These are phyloP conservation scores for Aspergillus incahuasiensis DNA, from an alignment of 495 filamentous ascomycete species.

Conservation along the genomic window DNA sequence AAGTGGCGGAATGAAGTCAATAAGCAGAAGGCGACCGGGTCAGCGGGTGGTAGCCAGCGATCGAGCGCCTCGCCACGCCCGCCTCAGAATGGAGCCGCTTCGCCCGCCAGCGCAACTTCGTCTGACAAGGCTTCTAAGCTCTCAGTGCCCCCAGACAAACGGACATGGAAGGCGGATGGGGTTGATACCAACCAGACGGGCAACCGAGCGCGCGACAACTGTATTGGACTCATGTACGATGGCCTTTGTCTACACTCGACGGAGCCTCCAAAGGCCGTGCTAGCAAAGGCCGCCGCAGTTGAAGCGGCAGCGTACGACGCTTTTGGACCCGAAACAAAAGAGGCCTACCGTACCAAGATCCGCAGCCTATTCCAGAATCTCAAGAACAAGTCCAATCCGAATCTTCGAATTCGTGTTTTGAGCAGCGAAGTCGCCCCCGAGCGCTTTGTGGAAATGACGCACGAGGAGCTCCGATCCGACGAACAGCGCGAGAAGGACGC, in stretches of 20 bases:
- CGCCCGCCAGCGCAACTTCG: slow-evolving; percentile 37
- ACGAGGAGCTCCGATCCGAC: slow-evolving; percentile 73
- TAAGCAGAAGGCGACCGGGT: slow-evolving; percentile 57
- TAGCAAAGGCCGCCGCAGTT: slow-evolving; percentile 64
- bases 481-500: slow-evolving; percentile 64
- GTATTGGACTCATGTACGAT: slow-evolving; percentile 89
- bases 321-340: slow-evolving; percentile 60
- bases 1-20: slow-evolving; percentile 85
- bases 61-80: slow-evolving; percentile 40
- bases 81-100: slow-evolving; percentile 38
- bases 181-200: slow-evolving; percentile 66
- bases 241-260: slow-evolving; percentile 43
- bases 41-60: slow-evolving; percentile 39
- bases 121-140: slow-evolving; percentile 50
- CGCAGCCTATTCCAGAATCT: slow-evolving; percentile 89
- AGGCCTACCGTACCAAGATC: slow-evolving; percentile 76
- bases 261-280: slow-evolving; percentile 49
- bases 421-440: slow-evolving; percentile 64
- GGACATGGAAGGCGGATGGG: slow-evolving; percentile 74
- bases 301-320: slow-evolving; percentile 66
- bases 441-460: slow-evolving; percentile 67
- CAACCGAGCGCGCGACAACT: slow-evolving; percentile 69
- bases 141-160: slow-evolving; percentile 70
- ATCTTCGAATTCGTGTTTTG: slow-evolving; percentile 70
- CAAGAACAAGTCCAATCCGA: slow-evolving; percentile 81